Evolutionary conservation across 1,139 yeast genomes (phyloP), one percentile per base, ranked within the genome.

Genomic region (Taphrina populina): DNA sequence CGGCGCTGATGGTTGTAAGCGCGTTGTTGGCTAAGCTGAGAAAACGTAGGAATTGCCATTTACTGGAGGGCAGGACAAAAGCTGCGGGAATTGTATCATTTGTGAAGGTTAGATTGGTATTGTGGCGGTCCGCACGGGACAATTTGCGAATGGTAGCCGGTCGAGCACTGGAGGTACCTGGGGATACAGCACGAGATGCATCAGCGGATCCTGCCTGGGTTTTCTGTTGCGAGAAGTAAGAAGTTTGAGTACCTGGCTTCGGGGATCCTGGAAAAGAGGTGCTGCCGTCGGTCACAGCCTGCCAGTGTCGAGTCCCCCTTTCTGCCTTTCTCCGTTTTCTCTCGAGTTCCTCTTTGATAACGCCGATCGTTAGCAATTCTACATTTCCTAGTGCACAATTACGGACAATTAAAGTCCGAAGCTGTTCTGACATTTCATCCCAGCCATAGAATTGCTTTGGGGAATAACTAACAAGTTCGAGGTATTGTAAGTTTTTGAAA

Each of bases 371-470:
- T 11, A 81, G 67, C 59, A 81, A 84, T 2, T 73, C 73, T 20
- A 82, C 73, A 62, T 78, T 80, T 37, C 70, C 71, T 3, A 81
- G 67, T 59, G 77, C 78, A 0, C 78, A 69, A 61, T 77, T 76
- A 58, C 79, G 73, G 15, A 82, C 71, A 6, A 80, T 78, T 56
- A 82, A 70, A 46, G 80, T 78, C 56, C 83, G 71, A 41, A 82
- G 69, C 59, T 74, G 79, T 56, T 79, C 82, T 59, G 84, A 74
- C 32, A 82, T 65, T 11, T 70, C 64, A 64, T 81, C 75, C 87
- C 87, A 82, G 1, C 87, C 87, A 67, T 73, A 81, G 10, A 82
- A 72, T 61, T 81, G 84, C 61, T 80, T 79, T 15, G 84, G 83
- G 59, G 80, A 84, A 61, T 80, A 73, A 59, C 80, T 83, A 36